A percentile compares a stretch with the other conserved stretches of the same genome.
Evolutionary conservation across 2,329 filamentous ascomycete species (phyloP).

Genomic region (Immersiporthe knoxdaviesiana): DNA sequence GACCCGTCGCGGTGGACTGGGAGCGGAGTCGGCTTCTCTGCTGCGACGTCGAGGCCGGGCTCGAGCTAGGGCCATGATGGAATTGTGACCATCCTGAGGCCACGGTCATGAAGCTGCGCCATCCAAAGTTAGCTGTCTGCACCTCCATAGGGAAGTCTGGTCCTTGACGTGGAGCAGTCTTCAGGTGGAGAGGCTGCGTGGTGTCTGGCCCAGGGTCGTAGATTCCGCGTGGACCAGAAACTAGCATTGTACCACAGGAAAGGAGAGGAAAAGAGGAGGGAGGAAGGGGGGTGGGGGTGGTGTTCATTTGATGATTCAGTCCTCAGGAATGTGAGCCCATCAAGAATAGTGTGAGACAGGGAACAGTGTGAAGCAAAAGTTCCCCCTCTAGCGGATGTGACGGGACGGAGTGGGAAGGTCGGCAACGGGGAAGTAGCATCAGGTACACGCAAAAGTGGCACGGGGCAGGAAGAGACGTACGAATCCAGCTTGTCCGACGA

Average conservation of each 20-base stretch:
- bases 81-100: slow-evolving; percentile 53
- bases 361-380: background rate
- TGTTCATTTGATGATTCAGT: background rate
- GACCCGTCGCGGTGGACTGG: slow-evolving; percentile 53
- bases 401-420: background rate
- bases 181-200: background rate
- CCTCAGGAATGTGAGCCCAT: background rate
- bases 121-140: slow-evolving; percentile 25
- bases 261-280: background rate
- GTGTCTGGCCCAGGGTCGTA: background rate
- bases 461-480: slow-evolving; percentile 24
- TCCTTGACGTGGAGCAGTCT: background rate
- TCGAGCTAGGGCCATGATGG: slow-evolving; percentile 41
- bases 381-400: background rate
- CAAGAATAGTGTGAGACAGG: background rate
- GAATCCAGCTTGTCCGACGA: slow-evolving; percentile 30
- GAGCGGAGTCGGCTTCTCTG: slow-evolving; percentile 55
- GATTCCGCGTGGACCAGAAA: background rate
- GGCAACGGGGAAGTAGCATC: background rate
- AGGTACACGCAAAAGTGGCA: background rate
- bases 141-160: slow-evolving; percentile 23
- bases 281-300: background rate
- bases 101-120: slow-evolving; percentile 56
- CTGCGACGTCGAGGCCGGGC: slow-evolving; percentile 35
- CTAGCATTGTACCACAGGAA: background rate